These are phyloP conservation scores for Epichloe festucae DNA, from an alignment of 2,329 filamentous ascomycete species.

Conservation along the genomic window DNA sequence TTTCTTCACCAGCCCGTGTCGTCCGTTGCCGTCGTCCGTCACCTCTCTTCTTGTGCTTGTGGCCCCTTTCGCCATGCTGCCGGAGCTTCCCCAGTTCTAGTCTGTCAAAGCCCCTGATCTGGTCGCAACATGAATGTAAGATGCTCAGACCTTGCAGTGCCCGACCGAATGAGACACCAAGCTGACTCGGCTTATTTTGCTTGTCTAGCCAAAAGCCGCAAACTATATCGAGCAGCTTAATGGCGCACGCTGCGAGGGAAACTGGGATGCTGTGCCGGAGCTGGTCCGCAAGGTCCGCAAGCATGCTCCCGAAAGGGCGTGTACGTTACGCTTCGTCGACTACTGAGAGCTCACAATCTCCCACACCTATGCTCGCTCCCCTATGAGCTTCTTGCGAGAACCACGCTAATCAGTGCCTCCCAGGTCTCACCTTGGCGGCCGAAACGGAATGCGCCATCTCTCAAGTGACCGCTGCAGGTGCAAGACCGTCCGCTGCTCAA, in stretches of 20 bases:
- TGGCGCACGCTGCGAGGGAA: conserved; percentile 72
- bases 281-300: conserved; percentile 88
- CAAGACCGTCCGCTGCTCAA: conserved; percentile 28
- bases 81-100: conserved; percentile 11
- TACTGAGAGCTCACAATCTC: background rate
- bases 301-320: conserved; percentile 74
- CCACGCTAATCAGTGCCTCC: background rate
- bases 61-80: conserved; percentile 9
- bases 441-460: conserved; percentile 55
- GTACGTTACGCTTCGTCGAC: conserved; percentile 38
- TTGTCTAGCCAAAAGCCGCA: conserved; percentile 55
- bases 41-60: background rate
- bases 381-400: background rate
- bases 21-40: background rate
- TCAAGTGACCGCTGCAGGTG: conserved; percentile 31
- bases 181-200: conserved; percentile 6
- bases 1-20: background rate
- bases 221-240: conserved; percentile 77
- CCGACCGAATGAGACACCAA: background rate
- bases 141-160: background rate
- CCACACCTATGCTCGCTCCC: background rate
- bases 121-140: conserved; percentile 25
- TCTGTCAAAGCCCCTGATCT: conserved; percentile 14
- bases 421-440: conserved; percentile 58
- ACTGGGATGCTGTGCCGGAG: conserved; percentile 79